These are phyloP conservation scores for Gastrodia elata DNA, from an alignment of 106 monocot genomes.

Conservation along the genomic window DNA sequence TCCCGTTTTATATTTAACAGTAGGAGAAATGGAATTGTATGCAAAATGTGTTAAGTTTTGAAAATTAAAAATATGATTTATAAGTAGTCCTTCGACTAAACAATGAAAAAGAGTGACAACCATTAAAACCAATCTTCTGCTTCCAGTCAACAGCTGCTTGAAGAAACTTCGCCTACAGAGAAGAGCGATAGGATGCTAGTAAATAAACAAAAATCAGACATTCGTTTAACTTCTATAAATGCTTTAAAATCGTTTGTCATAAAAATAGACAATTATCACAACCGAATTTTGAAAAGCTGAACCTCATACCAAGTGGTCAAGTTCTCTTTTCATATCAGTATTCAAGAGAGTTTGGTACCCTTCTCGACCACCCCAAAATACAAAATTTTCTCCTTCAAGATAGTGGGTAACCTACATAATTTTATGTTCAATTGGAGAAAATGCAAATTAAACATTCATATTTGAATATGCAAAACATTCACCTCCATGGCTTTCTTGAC, in stretches of 20 bases:
- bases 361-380: conserved; percentile 98
- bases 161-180: conserved; percentile 72
- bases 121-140: conserved; percentile 96
- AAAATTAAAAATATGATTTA: background rate
- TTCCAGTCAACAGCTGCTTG: conserved; percentile 90
- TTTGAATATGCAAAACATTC: background rate
- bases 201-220: background rate
- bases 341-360: conserved; percentile 94
- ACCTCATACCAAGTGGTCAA: conserved; percentile 77
- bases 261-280: background rate
- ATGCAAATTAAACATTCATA: background rate
- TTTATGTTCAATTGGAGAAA: background rate
- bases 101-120: conserved; percentile 18
- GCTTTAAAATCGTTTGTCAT: background rate
- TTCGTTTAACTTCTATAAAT: background rate
- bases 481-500: conserved; percentile 99
- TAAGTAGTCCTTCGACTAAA: background rate
- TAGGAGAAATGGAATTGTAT: too few species aligned
- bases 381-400: conserved; percentile 96
- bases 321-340: conserved; percentile 96
- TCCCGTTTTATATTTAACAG: too few species aligned
- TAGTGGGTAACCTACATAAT: conserved; percentile 73
- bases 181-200: background rate
- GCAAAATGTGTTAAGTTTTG: too few species aligned
- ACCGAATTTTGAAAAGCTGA: background rate